Base-by-base conservation (phyloP, 495 filamentous ascomycete genomes). In the Neurospora discreta region DNA sequence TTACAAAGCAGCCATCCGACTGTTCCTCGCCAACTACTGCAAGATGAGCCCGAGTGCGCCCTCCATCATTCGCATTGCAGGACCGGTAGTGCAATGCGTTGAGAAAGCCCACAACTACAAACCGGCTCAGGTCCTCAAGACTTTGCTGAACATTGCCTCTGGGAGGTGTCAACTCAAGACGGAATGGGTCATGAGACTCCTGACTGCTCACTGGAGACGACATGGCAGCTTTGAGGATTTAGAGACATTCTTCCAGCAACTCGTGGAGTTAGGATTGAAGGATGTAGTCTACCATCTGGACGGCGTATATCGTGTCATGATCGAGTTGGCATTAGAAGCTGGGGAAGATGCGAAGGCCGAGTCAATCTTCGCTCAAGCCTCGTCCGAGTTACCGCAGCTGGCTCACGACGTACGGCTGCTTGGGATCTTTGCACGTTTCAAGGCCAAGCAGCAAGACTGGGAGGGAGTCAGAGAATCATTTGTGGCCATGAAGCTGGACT, bases 361-460 rank as follows among this genome's bases (percentile, higher is more conserved):
- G 38, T 74, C 58, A 3, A 82, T 80, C 39, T 73, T 79, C 26
- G 68, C 74, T 8, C 23, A 43, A 10, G 73, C 77, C 10, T 69
- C 77, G 16, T 20, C 70, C 1, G 69, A 73, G 13, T 70, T 76
- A 40, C 77, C 78, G 1, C 52, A 74, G 6, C 69, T 81, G 36
- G 67, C 68, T 38, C 69, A 46, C 1, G 75, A 83, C 44, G 68
- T 81, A 26, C 68, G 73, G 36, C 44, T 84, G 13, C 78, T 75
- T 39, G 83, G 82, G 0, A 73, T 80, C 43, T 76, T 86, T 46
- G 84, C 81, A 13, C 74, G 79, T 16, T 73, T 76, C 13, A 73
- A 80, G 42, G 86, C 86, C 5, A 78, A 77, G 71, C 71, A 74
- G 18, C 81, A 80, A n/a, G 80, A 87, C 40, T 88, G 86, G 86